These are phyloP conservation scores for Nicotiana rustica DNA, from an alignment of 305 asterid genomes.

Conservation along the genomic window DNA sequence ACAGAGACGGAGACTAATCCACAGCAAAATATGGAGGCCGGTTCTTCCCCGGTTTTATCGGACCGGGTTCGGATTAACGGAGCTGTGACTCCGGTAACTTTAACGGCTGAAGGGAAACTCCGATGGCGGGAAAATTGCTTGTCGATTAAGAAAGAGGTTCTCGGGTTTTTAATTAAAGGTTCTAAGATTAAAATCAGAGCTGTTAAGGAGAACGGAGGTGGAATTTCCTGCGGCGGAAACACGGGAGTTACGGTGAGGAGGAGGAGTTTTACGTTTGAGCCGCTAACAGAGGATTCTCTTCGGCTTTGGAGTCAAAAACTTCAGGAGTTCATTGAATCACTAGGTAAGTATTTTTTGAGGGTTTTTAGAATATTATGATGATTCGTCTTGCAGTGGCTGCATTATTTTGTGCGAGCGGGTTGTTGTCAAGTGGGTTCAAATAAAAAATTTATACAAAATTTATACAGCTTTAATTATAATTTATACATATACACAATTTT, in stretches of 20 bases:
- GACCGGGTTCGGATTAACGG: constrained; percentile 66
- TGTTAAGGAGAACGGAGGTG: constrained; percentile 55
- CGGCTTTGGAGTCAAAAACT: constrained; percentile 65
- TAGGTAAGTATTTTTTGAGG: constrained; percentile 52
- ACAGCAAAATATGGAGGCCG: not conserved
- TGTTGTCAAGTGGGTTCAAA: no score
- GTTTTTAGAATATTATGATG: not conserved
- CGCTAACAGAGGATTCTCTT: constrained; percentile 54
- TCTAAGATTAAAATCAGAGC: constrained; percentile 57
- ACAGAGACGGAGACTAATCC: constrained; percentile 3
- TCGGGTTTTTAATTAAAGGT: constrained; percentile 75
- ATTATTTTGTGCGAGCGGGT: no score
- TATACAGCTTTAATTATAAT: no score
- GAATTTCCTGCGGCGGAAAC: constrained; percentile 51
- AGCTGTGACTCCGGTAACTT: constrained; percentile 48
- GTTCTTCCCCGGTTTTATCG: constrained; percentile 43
- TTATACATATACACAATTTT: no score
- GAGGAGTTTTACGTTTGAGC: constrained; percentile 60
- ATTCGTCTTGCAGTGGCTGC: not conserved
- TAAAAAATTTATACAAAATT: no score
- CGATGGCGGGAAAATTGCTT: constrained; percentile 58
- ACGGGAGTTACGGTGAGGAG: constrained; percentile 43
- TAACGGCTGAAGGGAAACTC: constrained; percentile 66
- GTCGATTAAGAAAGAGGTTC: constrained; percentile 67
- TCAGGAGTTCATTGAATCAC: constrained; percentile 69